A percentile compares a stretch with the other conserved stretches of the same genome.
phyloP scores from a whole-genome alignment of 768 basidiomycete species.

The Trametes cingulata region DNA sequence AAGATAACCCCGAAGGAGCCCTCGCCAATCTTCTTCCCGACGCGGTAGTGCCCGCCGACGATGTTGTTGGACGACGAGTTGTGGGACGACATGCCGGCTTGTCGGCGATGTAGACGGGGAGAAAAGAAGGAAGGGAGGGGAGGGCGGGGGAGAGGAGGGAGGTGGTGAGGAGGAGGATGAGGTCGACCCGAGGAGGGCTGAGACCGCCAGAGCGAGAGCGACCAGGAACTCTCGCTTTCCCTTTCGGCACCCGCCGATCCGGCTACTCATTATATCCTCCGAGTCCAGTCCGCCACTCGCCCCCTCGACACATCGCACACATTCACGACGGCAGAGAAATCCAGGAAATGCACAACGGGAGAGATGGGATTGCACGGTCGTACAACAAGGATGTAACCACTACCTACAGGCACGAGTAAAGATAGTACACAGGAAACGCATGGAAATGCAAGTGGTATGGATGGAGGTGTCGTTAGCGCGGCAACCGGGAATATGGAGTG shows the following conservation, averaged over 20 bases:
- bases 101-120: conserved; percentile 13
- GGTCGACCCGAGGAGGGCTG: conserved; percentile 5
- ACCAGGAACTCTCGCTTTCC: conserved; percentile 5
- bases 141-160: conserved; percentile 10
- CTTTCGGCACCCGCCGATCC: conserved; percentile 16
- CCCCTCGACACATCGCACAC: background rate
- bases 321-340: background rate
- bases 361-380: conserved; percentile 16
- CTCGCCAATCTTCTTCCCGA: conserved; percentile 99
- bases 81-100: conserved; percentile 33
- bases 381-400: conserved; percentile 19
- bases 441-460: conserved; percentile 20
- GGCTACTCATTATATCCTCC: conserved; percentile 9
- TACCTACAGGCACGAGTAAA: conserved; percentile 12
- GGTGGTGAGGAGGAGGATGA: conserved; percentile 10
- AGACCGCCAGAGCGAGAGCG: conserved; percentile 3
- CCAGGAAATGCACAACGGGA: background rate
- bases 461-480: conserved; percentile 18
- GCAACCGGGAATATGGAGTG: conserved; percentile 6
- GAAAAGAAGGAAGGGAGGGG: conserved; percentile 15
- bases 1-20: conserved; percentile 98
- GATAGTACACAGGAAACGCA: conserved; percentile 16
- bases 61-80: conserved; percentile 70
- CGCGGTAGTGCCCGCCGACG: conserved; percentile 96
- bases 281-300: background rate